A percentile compares a stretch with the other conserved stretches of the same genome.
Evolutionary conservation across 2,329 filamentous ascomycete species (phyloP).

Genomic region (Aspergillus sp.): DNA sequence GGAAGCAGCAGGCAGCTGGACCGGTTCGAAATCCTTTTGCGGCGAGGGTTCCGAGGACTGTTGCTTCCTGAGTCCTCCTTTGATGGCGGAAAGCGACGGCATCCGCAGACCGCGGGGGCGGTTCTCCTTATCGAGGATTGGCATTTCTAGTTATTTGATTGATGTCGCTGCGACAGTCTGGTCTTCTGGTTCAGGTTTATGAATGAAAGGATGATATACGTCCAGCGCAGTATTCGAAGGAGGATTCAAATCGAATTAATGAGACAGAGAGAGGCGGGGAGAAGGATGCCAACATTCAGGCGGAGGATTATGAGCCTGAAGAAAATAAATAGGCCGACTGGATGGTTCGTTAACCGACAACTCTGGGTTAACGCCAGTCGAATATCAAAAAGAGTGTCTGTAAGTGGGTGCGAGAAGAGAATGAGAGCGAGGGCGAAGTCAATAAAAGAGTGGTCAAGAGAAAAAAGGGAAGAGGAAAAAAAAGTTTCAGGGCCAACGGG

Average conservation of each 20-base stretch:
- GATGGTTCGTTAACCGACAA: too few relatives aligned
- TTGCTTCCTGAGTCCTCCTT: conserved; percentile 27
- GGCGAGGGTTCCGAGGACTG: conserved; percentile 23
- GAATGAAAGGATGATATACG: background rate
- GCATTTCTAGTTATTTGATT: conserved; percentile 21
- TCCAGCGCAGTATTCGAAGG: background rate
- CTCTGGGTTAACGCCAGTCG: background rate
- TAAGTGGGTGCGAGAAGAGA: background rate
- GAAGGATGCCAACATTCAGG: background rate
- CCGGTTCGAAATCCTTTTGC: conserved; percentile 16
- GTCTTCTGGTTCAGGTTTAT: background rate
- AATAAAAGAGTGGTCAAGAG: background rate
- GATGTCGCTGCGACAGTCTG: background rate
- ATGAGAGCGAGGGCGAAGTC: background rate
- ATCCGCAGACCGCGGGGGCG: conserved; percentile 34
- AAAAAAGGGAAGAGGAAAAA: background rate
- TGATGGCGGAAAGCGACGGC: conserved; percentile 33
- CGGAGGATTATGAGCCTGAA: background rate
- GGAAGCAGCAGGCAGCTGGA: conserved; percentile 11
- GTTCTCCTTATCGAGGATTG: conserved; percentile 36
- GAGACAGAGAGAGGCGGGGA: background rate
- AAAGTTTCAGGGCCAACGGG: background rate
- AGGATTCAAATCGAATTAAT: background rate
- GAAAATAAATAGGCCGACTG: background rate
- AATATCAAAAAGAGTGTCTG: background rate